Evolutionary conservation across 148 eudicot species (phyloP).

Genomic region (Chenopodium album): DNA sequence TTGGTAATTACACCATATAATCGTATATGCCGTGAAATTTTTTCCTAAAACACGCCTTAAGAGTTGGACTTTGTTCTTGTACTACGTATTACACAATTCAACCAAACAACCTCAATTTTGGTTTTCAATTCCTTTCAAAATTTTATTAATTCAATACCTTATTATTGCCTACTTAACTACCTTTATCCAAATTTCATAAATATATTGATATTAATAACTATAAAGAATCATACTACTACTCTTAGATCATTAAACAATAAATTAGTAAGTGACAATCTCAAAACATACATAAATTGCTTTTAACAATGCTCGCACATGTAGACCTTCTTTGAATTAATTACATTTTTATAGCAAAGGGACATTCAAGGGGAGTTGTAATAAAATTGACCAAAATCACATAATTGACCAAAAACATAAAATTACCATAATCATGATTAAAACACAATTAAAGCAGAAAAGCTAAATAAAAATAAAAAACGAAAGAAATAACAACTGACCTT

Average conservation of each 20-base stretch:
- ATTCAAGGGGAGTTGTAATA: too few species aligned
- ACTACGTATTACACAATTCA: neutral
- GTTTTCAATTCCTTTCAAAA: neutral
- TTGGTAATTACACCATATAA: neutral
- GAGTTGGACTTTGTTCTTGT: neutral
- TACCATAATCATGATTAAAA: too few species aligned
- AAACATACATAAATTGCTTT: too few species aligned
- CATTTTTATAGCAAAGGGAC: too few species aligned
- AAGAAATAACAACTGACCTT: constrained; percentile 38
- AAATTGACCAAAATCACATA: neutral
- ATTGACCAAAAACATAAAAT: neutral
- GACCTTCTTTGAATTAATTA: too few species aligned
- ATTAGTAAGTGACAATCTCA: too few species aligned
- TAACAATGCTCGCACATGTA: too few species aligned
- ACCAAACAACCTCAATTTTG: neutral
- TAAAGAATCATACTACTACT: neutral
- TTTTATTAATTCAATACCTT: neutral
- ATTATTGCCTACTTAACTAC: neutral
- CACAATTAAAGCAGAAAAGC: neutral
- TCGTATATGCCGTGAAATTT: neutral
- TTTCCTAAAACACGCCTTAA: neutral
- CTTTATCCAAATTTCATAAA: too few species aligned
- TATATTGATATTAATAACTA: neutral
- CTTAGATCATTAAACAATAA: too few species aligned
- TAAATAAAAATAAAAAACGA: neutral